Conservation (phyloP, 2,329 filamentous ascomycete genomes). For the Colletotrichum orbiculare region DNA sequence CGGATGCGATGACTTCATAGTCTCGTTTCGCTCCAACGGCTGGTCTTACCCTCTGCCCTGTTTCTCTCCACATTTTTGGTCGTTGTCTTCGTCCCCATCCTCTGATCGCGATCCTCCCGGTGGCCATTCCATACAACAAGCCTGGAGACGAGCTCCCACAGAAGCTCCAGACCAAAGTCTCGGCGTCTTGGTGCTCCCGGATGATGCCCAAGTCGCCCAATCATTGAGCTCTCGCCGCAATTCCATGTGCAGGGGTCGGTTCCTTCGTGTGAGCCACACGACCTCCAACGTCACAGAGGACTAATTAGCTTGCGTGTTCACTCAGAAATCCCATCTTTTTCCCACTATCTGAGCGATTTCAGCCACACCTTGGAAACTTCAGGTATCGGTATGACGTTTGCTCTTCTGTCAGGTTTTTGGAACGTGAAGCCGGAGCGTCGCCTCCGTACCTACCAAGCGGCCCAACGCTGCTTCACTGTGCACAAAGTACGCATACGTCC, state of each 20-base stretch:
- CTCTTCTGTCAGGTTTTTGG: background rate
- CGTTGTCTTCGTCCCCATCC: background rate
- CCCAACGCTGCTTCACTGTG: slow-evolving; percentile 17
- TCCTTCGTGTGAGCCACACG: slow-evolving; percentile 33
- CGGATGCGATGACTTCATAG: slow-evolving; percentile 34
- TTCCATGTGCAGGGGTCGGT: slow-evolving; percentile 21
- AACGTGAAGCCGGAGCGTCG: slow-evolving; percentile 21
- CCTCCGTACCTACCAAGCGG: slow-evolving; percentile 6
- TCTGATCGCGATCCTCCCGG: slow-evolving; percentile 11
- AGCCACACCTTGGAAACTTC: slow-evolving; percentile 14
- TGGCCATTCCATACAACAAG: background rate
- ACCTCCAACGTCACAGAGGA: slow-evolving; percentile 29
- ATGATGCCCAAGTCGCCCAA: slow-evolving; percentile 13
- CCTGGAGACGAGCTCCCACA: background rate
- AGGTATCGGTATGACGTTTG: slow-evolving; percentile 19
- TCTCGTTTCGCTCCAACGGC: slow-evolving; percentile 24
- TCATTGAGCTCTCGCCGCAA: slow-evolving; percentile 16
- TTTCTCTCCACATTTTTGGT: slow-evolving; percentile 7
- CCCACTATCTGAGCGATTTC: background rate
- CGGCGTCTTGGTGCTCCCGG: slow-evolving; percentile 1
- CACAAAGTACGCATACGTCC: too few species aligned
- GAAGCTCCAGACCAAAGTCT: slow-evolving; percentile 5
- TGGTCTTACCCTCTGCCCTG: slow-evolving; percentile 20
- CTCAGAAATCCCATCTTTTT: slow-evolving; percentile 5
- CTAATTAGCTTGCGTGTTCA: slow-evolving; percentile 6